Base-by-base conservation (phyloP, 2,329 filamentous ascomycete species). In the Venturiaceae sp. region DNA sequence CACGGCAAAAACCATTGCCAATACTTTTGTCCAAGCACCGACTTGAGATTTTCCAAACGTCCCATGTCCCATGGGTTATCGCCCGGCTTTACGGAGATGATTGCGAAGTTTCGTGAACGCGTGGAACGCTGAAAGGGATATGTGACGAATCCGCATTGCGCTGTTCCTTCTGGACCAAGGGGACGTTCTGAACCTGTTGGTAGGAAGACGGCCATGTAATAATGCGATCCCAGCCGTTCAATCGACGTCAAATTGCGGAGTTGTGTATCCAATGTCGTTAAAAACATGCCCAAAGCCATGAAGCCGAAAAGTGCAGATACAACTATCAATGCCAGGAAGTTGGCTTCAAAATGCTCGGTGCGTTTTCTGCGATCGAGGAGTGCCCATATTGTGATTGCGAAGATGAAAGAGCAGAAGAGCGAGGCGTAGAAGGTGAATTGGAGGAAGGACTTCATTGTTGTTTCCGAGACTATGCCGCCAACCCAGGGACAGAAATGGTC, bases 401-500 rank as follows among this genome's bases (percentile, higher is more conserved):
- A 37, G 2, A 52, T 32, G 54, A 60, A 60, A 4, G 14, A 14
- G 28, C 55, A 36, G 4, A 57, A 47, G 28, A 53, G 37, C n/a
- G 55, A 30, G 6, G 54, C 58, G 26, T 60, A 58, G 23, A 58
- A 60, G 6, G 85, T 84, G 67, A 96, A 96, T 64, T 96, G 94
- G 11, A 91, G 76, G 67, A 99, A 97, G 72, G 90, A 96, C 66
- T 96, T 96, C 75, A 92, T 92, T 2, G 86, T 77, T 1, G 84
- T 91, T 69, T 96, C 92, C 0, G 85, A 87, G 9, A 99, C 85
- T 63, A 96, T 88, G 23, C 92, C 94, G 3, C 92, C 92, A n/a
- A 95, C 92, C 83, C 85, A 97, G 0, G 92, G 94, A 67, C 94
- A 99, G 66, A 92, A 94, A 68, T 97, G 92, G 63, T 97, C 92